Evolutionary conservation across 2,329 filamentous ascomycete species (phyloP).

Genomic region (Mycosphaerelloides madeirae): DNA sequence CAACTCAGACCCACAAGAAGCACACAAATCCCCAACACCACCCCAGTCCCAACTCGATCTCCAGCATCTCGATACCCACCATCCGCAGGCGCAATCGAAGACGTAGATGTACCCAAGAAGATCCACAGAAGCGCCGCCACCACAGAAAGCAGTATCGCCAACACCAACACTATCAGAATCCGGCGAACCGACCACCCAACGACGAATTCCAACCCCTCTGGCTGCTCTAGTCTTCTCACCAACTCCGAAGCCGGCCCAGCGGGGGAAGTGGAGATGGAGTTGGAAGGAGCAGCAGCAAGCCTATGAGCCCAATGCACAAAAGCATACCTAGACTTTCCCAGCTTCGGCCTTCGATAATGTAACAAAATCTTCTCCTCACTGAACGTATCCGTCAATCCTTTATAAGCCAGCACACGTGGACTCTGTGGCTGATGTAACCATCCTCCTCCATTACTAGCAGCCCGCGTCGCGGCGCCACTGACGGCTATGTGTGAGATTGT

Average conservation of each 20-base stretch:
- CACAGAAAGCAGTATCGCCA: conserved; percentile 28
- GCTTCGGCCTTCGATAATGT: conserved; percentile 31
- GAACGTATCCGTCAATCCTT: conserved; percentile 33
- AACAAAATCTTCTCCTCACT: conserved; percentile 37
- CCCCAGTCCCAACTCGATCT: conserved; percentile 32
- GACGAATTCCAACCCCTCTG: conserved; percentile 36
- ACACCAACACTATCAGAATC: conserved; percentile 26
- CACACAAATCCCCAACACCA: conserved; percentile 33
- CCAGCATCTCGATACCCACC: conserved; percentile 30
- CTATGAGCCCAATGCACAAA: conserved; percentile 44
- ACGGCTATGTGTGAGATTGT: conserved; percentile 29
- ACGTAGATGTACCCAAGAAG: conserved; percentile 30
- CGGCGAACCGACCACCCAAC: conserved; percentile 30
- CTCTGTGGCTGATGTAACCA: conserved; percentile 26
- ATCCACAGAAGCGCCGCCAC: conserved; percentile 34
- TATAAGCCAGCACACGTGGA: conserved; percentile 28
- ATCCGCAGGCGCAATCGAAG: conserved; percentile 5
- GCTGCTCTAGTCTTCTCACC: conserved; percentile 20
- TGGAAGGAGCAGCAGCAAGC: conserved; percentile 24
- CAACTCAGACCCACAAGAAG: conserved; percentile 32
- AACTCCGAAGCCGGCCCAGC: conserved; percentile 14
- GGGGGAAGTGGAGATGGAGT: background rate
- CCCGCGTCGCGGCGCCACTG: conserved; percentile 20
- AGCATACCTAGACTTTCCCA: conserved; percentile 36
- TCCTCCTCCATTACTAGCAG: conserved; percentile 27